Evolutionary conservation across 1,284 basidiomycete species (phyloP), one percentile per base, ranked within the genome.

Genomic region (Caloboletus inedulis): DNA sequence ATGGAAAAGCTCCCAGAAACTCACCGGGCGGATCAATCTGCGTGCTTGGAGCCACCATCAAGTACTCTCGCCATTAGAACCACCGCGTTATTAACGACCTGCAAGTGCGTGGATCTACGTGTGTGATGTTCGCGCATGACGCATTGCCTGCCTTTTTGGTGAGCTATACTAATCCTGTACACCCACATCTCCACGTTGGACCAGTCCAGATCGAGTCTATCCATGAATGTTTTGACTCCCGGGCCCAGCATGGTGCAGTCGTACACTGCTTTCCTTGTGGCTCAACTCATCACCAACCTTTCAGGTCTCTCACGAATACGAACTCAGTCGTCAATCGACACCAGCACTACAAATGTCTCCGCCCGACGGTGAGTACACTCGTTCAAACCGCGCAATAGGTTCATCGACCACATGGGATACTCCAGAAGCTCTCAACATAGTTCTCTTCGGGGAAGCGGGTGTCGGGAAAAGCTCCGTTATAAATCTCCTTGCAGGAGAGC

Each of bases 391-490:
- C 53, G 16, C 41, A 1, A 37, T 37, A 21, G 8, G 47, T 47
- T 51, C 43, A 33, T 51, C n/a, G 31, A 46, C 25, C n/a, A 34
- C 30, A 35, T 36, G 12, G 5, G 7, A 7, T 9, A 14, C 14
- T 34, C 7, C 18, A 54, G 51, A 35, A 39, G 37, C 49, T 18
- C 48, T 64, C 56, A 66, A 68, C 19, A 49, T 67, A 23, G 50
- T 67, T 12, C 65, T 67, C 49, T 67, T 69, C 23, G 65, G 69
- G 3, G 67, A 69, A 49, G 57, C 55, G 1, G 69, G 65, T 1
- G 67, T 59, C 37, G 66, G 69, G 31, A 68, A 72, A 49, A 72
- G 69, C 33, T 68, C 69, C 14, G 57, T 71, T 43, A 53, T 68
- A 44, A 72, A 68, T 47, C 62, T 69, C 21, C 56, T 72, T 12